These are phyloP conservation scores for Chondrus crispus DNA, from an alignment of 23 red algal genomes.

Conservation along the genomic window DNA sequence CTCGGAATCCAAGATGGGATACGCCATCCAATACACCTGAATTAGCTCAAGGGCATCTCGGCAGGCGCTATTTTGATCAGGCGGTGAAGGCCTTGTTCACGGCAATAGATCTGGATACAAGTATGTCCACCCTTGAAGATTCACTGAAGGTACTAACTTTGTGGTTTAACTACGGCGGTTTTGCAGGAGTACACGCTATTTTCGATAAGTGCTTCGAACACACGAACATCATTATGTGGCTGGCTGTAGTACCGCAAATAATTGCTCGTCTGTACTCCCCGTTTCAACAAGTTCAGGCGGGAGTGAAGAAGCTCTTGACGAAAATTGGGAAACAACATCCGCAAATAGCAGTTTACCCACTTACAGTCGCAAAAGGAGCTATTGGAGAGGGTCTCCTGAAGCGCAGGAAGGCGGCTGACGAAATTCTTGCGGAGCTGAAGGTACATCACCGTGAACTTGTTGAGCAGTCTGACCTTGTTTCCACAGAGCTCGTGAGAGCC, in stretches of 20 bases:
- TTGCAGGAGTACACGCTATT: conserved; percentile 42
- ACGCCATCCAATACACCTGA: neutral
- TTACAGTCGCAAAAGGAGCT: conserved; percentile 72
- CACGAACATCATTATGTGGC: conserved; percentile 85
- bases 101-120: conserved; percentile 75
- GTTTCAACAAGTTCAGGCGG: conserved; percentile 59
- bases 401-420: conserved; percentile 25
- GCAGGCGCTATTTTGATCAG: conserved; percentile 31
- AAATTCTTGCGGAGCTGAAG: conserved; percentile 56
- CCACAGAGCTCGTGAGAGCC: conserved; percentile 82
- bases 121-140: conserved; percentile 76
- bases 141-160: conserved; percentile 83
- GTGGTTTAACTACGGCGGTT: conserved; percentile 95
- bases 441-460: conserved; percentile 81
- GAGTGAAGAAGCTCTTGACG: conserved; percentile 74
- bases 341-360: conserved; percentile 88
- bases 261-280: conserved; percentile 94
- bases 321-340: conserved; percentile 89
- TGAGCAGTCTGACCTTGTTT: conserved; percentile 86
- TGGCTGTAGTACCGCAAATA: conserved; percentile 98
- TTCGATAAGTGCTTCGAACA: conserved; percentile 68
- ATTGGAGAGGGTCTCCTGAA: neutral
- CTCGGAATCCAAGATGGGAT: neutral
- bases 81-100: conserved; percentile 90
- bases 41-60: neutral